These are phyloP conservation scores for Cladosporium sp. DNA, from an alignment of 2,329 filamentous ascomycete species.

Conservation along the genomic window DNA sequence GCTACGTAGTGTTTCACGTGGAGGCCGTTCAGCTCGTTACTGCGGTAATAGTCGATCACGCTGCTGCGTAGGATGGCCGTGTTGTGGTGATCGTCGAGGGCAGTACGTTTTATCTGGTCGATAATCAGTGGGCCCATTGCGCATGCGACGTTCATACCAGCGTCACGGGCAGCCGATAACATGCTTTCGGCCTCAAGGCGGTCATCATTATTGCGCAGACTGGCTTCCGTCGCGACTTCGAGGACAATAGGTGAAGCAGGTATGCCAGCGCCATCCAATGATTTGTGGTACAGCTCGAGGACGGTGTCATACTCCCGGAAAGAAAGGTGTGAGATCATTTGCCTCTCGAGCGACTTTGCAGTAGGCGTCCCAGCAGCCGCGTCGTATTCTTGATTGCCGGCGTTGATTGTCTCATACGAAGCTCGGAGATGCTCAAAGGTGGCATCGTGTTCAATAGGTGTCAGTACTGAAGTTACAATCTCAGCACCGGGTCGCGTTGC, in stretches of 20 bases:
- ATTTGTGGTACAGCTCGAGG: conserved; percentile 23
- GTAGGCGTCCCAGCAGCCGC: neutral
- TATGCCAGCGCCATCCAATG: conserved; percentile 18
- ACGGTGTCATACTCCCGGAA: conserved; percentile 19
- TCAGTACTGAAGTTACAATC: too few relatives aligned
- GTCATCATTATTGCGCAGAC: conserved; percentile 22
- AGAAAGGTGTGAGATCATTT: conserved; percentile 27
- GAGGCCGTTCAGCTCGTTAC: conserved; percentile 25
- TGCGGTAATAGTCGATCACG: conserved; percentile 29
- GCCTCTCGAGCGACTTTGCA: conserved; percentile 11
- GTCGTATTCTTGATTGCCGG: neutral
- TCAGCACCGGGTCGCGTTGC: too few relatives aligned
- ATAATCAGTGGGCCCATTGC: conserved; percentile 27
- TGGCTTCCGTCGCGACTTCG: conserved; percentile 28
- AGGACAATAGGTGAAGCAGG: conserved; percentile 25
- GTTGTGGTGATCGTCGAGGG: conserved; percentile 12
- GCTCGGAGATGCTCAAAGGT: neutral
- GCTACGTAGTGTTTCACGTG: conserved; percentile 26
- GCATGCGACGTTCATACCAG: conserved; percentile 28
- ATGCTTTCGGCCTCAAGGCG: conserved; percentile 18
- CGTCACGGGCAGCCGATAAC: conserved; percentile 22
- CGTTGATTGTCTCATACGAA: neutral
- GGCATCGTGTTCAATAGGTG: too few relatives aligned
- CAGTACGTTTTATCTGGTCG: conserved; percentile 21
- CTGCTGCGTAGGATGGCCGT: conserved; percentile 17